Conservation (phyloP, 208 protist species). For the Leishmania major region DNA sequence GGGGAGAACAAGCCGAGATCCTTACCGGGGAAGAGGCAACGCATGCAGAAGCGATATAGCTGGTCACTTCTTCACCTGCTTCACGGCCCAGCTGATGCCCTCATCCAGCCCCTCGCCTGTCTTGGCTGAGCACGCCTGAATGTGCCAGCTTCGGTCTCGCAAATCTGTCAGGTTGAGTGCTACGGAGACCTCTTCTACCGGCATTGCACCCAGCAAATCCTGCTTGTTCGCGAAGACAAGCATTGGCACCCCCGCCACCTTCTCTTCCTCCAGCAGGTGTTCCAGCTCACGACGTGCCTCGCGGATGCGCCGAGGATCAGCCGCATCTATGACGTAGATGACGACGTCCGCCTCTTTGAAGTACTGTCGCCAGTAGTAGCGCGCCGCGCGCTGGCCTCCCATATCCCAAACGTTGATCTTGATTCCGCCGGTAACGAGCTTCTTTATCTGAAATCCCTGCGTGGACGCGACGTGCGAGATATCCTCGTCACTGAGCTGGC, state of each 20-base stretch:
- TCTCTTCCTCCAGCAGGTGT: constrained; percentile 93
- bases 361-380: constrained; percentile 98
- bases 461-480: constrained; percentile 94
- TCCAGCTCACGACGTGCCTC: constrained; percentile 92
- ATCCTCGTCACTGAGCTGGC: constrained; percentile 94
- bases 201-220: constrained; percentile 92
- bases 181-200: constrained; percentile 66
- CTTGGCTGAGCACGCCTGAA: constrained; percentile 94
- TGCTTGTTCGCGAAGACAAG: constrained; percentile 98
- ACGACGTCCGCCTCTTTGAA: constrained; percentile 94
- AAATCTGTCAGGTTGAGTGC: constrained; percentile 80
- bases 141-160: constrained; percentile 89
- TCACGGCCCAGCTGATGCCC: constrained; percentile 92
- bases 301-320: constrained; percentile 85
- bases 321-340: constrained; percentile 95
- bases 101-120: constrained; percentile 91
- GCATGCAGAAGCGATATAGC: background rate
- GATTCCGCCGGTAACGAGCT: constrained; percentile 82
- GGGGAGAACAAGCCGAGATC: background rate
- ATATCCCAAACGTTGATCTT: constrained; percentile 98
- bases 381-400: constrained; percentile 93
- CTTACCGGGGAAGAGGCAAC: background rate
- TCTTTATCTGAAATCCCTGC: constrained; percentile 98
- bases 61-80: constrained; percentile 52
- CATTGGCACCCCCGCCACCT: constrained; percentile 92